Evolutionary conservation across 1,139 yeast species (phyloP).

Genomic region (Petasospora fabianii): DNA sequence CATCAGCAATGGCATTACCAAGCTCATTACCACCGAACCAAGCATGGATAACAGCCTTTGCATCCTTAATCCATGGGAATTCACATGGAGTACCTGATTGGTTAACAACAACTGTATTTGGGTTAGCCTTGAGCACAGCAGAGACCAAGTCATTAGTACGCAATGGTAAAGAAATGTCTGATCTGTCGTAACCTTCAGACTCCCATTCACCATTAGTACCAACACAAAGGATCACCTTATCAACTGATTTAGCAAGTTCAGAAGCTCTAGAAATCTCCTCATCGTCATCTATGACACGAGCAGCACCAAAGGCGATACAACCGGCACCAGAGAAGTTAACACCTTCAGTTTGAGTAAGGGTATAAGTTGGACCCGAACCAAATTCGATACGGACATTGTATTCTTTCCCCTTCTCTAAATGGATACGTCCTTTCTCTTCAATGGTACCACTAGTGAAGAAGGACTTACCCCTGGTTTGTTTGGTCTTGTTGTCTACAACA

Average conservation of each 20-base stretch:
- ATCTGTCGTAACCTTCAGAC: conserved; percentile 38
- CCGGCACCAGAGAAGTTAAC: conserved; percentile 40
- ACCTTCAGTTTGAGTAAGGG: conserved; percentile 24
- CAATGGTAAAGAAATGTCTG: conserved; percentile 40
- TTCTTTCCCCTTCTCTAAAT: conserved; percentile 39
- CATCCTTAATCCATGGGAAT: conserved; percentile 52
- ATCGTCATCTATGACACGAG: conserved; percentile 30
- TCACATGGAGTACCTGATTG: conserved; percentile 64
- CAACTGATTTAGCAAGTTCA: conserved; percentile 41
- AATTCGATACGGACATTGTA: conserved; percentile 47
- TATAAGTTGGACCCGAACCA: conserved; percentile 48
- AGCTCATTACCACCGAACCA: conserved; percentile 47
- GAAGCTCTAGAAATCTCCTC: conserved; percentile 39
- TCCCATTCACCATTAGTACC: conserved; percentile 51
- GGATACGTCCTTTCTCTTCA: conserved; percentile 40
- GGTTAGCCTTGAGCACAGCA: conserved; percentile 45
- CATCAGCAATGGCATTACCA: conserved; percentile 53
- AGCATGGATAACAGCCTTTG: conserved; percentile 48
- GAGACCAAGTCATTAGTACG: conserved; percentile 43
- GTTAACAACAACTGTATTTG: conserved; percentile 50
- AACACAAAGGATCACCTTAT: conserved; percentile 43
- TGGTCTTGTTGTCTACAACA: conserved; percentile 53
- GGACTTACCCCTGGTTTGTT: conserved; percentile 45
- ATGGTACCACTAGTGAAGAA: conserved; percentile 51
- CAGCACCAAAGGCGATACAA: conserved; percentile 36